phyloP scores from a whole-genome alignment of 345 rosid species.

The Linum usitatissimum region DNA sequence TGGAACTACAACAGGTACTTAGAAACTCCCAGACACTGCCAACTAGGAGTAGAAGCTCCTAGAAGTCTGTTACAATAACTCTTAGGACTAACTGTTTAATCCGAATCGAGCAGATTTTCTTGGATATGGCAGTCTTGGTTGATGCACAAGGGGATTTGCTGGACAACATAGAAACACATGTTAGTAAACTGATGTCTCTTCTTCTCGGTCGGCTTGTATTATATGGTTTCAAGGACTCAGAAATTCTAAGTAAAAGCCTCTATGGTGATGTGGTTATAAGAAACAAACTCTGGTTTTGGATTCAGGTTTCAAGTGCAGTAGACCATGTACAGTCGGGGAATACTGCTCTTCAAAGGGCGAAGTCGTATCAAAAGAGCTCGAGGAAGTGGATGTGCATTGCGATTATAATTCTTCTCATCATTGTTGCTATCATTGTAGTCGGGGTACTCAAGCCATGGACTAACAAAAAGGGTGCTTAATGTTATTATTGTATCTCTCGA shows the following conservation, averaged over 20 bases:
- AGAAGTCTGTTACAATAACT: neutral
- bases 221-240: no score
- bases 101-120: conserved; percentile 51
- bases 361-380: conserved; percentile 58
- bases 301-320: conserved; percentile 77
- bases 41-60: neutral
- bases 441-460: conserved; percentile 75
- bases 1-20: conserved; percentile 80
- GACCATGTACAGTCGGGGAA: conserved; percentile 90
- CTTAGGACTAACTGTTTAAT: neutral
- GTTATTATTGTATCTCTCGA: neutral
- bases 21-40: no score
- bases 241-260: neutral
- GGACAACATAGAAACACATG: conserved; percentile 87
- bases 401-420: conserved; percentile 67
- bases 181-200: conserved; percentile 12
- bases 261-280: neutral
- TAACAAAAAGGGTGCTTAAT: conserved; percentile 58
- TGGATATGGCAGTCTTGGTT: conserved; percentile 92
- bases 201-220: neutral
- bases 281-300: neutral
- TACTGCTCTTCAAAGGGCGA: conserved; percentile 56
- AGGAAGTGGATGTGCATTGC: conserved; percentile 95
- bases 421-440: conserved; percentile 51
- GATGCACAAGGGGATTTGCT: conserved; percentile 93